Base-by-base conservation (phyloP, 2,329 filamentous ascomycete species). In the Corinectria fuckeliana region DNA sequence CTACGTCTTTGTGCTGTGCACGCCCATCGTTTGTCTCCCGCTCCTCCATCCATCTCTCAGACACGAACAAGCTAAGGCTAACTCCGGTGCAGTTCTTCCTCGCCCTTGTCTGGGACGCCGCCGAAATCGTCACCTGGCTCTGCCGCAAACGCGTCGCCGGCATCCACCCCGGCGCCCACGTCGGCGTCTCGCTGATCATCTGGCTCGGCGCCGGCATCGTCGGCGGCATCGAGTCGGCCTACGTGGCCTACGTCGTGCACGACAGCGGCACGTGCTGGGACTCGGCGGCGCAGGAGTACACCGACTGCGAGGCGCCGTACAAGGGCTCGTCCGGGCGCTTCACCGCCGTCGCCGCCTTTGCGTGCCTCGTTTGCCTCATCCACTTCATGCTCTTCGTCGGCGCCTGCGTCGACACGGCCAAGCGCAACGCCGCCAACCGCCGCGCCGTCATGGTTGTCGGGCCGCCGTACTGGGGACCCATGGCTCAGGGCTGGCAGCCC, bases 121-220 rank as follows among this genome's bases (percentile, higher is more conserved):
- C 74, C 26, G 80, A 82, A 42, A 62, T 80, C 47, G 65, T 80
- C 54, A 76, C 72, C 23, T 71, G 77, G 16, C 69, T 64, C 32
- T 56, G 69, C 14, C 76, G 76, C 34, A 72, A 69, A 6, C 71
- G 66, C 48, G 67, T 72, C 21, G 62, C 62, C 3, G 76, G 77
- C 34, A 77, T 81, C 18, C 77, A 79, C 51, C 79, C 80, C 0
- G 80, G 78, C 23, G 76, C 75, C 7, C 78, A 81, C 45, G 76
- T 82, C 30, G 77, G 68, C 51, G 38, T 79, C 13, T 77, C 76
- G 28, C 76, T 82, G 2, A 49, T 81, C 60, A 69, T 81, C 54
- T 81, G 77, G 75, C 62, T 81, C 6, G 56, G 68, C 20, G 68
- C 72, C n/a, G 44, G 68, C 34, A 25, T 71, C 11, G 57, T 72